Percentiles rank a stretch among this genome's conserved stretches.
These are phyloP conservation scores for Zea luxurians DNA, from an alignment of 176 grass and related monocot species.

Conservation along the genomic window DNA sequence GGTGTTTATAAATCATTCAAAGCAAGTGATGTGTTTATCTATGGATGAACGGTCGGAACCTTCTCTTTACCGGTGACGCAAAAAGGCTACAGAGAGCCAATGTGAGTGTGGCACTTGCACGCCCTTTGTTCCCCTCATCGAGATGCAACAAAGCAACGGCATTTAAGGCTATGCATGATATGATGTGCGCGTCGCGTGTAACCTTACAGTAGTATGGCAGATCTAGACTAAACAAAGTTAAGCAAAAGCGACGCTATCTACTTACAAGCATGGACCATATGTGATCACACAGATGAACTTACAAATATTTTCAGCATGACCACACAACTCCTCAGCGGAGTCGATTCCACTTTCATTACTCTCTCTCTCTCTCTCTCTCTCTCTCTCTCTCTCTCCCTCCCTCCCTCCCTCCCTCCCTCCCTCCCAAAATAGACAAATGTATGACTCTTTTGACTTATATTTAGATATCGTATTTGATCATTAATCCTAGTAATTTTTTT, in stretches of 20 bases:
- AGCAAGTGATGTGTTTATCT: background rate
- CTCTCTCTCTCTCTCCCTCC: too few species aligned
- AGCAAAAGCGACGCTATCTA: background rate
- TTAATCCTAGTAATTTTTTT: too few species aligned
- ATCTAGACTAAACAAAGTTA: background rate
- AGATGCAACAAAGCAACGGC: background rate
- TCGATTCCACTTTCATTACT: background rate
- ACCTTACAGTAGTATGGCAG: background rate
- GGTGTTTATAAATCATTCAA: conserved; percentile 1
- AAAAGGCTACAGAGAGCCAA: background rate
- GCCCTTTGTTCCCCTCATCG: background rate
- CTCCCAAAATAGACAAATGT: too few species aligned
- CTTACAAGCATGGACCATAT: background rate
- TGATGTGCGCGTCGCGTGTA: background rate
- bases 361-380: too few species aligned
- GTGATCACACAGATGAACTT: too few species aligned
- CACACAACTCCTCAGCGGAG: too few species aligned
- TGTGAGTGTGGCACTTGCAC: background rate
- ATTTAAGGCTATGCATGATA: background rate
- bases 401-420: too few species aligned
- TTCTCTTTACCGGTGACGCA: conserved; percentile 21
- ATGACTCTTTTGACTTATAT: too few species aligned
- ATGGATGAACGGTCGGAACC: conserved; percentile 31
- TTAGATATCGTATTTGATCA: too few species aligned
- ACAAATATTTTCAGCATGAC: background rate